Percentiles rank a stretch among this genome's conserved stretches.
Conservation (phyloP, 352 stramenopile genomes). For the Phytophthora cryptogea region DNA sequence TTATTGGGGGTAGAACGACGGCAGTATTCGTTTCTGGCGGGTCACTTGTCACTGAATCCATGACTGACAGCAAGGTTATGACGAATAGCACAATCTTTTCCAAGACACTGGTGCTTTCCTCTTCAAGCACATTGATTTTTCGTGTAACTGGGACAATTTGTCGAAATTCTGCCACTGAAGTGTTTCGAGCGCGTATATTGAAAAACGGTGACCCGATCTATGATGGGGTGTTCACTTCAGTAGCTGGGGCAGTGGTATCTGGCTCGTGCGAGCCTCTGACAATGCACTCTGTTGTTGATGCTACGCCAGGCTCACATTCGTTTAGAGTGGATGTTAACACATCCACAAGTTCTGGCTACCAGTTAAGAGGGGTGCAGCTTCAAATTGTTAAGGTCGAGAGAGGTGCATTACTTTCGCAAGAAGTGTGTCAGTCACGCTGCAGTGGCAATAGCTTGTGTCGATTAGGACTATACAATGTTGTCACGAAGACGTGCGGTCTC, state of each 20-base stretch:
- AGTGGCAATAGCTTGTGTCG: constrained; percentile 50
- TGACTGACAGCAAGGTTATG: constrained; percentile 24
- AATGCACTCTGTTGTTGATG: constrained; percentile 53
- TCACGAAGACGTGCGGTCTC: constrained; percentile 43
- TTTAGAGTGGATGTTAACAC: constrained; percentile 49
- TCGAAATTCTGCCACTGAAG: constrained; percentile 48
- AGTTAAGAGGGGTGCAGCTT: constrained; percentile 39
- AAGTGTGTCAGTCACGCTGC: constrained; percentile 46
- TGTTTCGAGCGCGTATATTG: constrained; percentile 37
- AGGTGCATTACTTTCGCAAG: constrained; percentile 41
- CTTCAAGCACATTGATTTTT: constrained; percentile 50
- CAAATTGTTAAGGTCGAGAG: constrained; percentile 45
- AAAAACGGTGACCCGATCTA: constrained; percentile 34
- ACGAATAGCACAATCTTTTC: constrained; percentile 32
- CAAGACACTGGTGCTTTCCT: constrained; percentile 28
- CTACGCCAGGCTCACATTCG: constrained; percentile 22
- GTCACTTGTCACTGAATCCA: constrained; percentile 25
- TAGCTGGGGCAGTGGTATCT: constrained; percentile 23
- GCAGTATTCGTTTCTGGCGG: constrained; percentile 43
- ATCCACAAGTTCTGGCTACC: constrained; percentile 39
- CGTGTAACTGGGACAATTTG: constrained; percentile 46
- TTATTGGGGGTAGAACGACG: constrained; percentile 45
- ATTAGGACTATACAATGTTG: constrained; percentile 40
- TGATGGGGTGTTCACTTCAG: constrained; percentile 47
- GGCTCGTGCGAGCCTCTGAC: constrained; percentile 47